Evolutionary conservation across 345 rosid species (phyloP).

Genomic region (Orychophragmus violaceus): DNA sequence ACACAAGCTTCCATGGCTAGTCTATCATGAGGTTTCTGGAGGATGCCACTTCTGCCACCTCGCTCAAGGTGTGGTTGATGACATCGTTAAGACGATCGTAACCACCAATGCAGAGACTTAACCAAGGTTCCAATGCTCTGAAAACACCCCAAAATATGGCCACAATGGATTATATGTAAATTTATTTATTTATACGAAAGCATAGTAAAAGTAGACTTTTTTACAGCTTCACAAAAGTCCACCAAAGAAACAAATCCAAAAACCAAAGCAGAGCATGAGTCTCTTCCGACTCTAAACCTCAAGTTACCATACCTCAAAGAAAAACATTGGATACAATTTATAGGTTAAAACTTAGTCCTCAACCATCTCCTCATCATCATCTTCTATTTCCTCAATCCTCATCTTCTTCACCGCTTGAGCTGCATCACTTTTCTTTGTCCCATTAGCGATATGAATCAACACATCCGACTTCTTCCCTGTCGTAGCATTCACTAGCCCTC

Average conservation of each 20-base stretch:
- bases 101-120: background rate
- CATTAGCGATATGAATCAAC: conserved; percentile 50
- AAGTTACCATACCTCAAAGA: background rate
- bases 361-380: conserved; percentile 55
- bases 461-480: conserved; percentile 70
- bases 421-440: conserved; percentile 42
- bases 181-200: background rate
- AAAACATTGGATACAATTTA: background rate
- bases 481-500: conserved; percentile 69
- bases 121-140: background rate
- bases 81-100: conserved; percentile 43
- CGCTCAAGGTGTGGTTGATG: conserved; percentile 34
- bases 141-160: background rate
- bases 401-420: conserved; percentile 87
- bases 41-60: conserved; percentile 43
- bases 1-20: conserved; percentile 62
- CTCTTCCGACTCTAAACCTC: background rate
- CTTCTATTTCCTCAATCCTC: conserved; percentile 65
- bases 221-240: background rate
- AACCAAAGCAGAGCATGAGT: conserved; percentile 1
- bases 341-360: conserved; percentile 12
- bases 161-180: background rate
- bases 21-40: conserved; percentile 55
- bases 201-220: background rate
- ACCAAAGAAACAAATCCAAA: background rate